Percentiles rank a stretch among this genome's conserved stretches.
These are phyloP conservation scores for Tetragonia tetragonoides DNA, from an alignment of 148 eudicot species.

Conservation along the genomic window DNA sequence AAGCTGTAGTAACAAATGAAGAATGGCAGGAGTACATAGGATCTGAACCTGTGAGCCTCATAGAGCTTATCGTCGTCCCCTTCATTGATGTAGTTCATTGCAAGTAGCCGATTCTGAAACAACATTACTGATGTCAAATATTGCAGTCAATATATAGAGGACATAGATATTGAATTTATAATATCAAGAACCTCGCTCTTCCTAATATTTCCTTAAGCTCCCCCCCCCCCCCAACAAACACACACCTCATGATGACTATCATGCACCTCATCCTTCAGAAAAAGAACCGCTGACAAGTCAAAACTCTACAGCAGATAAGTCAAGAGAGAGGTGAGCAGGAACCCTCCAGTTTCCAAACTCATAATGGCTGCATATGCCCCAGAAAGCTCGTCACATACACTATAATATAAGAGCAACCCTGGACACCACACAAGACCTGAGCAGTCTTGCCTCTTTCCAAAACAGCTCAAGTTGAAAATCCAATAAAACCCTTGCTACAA, in stretches of 20 bases:
- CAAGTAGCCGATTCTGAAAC: constrained; percentile 92
- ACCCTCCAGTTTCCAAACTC: background rate
- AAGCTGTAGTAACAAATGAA: constrained; percentile 3
- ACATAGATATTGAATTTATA: background rate
- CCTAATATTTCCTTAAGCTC: background rate
- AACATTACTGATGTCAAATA: background rate
- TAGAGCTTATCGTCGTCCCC: constrained; percentile 83
- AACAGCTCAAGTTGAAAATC: background rate
- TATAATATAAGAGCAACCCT: background rate
- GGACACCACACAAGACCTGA: background rate
- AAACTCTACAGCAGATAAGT: background rate
- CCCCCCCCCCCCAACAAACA: background rate
- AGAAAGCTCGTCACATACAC: background rate
- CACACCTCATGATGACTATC: background rate
- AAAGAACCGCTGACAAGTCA: background rate
- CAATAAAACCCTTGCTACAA: background rate
- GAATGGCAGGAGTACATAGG: background rate
- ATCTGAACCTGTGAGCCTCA: constrained; percentile 84
- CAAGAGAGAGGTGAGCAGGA: constrained; percentile 1
- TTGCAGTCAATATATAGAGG: background rate
- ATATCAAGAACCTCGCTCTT: background rate
- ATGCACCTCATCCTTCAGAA: background rate
- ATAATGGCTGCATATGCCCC: background rate
- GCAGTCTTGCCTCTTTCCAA: background rate
- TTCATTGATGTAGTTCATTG: constrained; percentile 96